phyloP scores from a whole-genome alignment of 2,329 filamentous ascomycete species.

The Botrytis fabae region DNA sequence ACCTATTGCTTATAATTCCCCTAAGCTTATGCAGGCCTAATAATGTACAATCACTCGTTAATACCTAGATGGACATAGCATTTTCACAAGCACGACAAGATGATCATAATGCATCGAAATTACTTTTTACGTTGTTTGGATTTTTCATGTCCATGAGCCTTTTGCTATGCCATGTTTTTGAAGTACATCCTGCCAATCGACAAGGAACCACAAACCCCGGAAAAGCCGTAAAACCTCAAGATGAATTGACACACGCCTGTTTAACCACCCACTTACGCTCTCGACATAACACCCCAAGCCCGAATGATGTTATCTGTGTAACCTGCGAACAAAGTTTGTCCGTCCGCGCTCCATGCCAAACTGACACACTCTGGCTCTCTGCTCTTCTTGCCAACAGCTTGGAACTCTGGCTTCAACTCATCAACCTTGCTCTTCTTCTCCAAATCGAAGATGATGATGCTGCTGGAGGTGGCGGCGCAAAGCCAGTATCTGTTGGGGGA shows the following conservation, averaged over 20 bases:
- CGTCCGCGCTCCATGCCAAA: slow-evolving; percentile 96
- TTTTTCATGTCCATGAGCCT: slow-evolving; percentile 39
- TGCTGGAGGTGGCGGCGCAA: slow-evolving; percentile 93
- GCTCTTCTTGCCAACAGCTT: slow-evolving; percentile 97
- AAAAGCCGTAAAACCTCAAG: slow-evolving; percentile 38
- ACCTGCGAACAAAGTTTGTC: slow-evolving; percentile 98
- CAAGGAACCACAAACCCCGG: slow-evolving; percentile 40
- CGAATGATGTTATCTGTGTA: slow-evolving; percentile 99
- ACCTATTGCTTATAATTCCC: background rate
- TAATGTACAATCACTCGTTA: background rate
- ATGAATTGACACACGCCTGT: slow-evolving; percentile 35
- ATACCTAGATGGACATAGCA: background rate
- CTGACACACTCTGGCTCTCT: slow-evolving; percentile 97
- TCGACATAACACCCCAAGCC: slow-evolving; percentile 96
- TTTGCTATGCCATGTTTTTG: slow-evolving; percentile 39
- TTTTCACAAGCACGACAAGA: slow-evolving; percentile 11
- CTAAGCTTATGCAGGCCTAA: background rate
- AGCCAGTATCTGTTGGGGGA: slow-evolving; percentile 99
- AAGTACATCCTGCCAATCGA: slow-evolving; percentile 40
- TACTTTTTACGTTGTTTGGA: slow-evolving; percentile 26
- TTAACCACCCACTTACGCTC: slow-evolving; percentile 60
- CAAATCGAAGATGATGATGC: slow-evolving; percentile 99
- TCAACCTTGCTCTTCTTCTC: slow-evolving; percentile 99
- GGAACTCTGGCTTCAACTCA: slow-evolving; percentile 98
- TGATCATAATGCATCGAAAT: slow-evolving; percentile 15